Conservation (phyloP, 176 grass and related monocot genomes). For the Lolium multiflorum region DNA sequence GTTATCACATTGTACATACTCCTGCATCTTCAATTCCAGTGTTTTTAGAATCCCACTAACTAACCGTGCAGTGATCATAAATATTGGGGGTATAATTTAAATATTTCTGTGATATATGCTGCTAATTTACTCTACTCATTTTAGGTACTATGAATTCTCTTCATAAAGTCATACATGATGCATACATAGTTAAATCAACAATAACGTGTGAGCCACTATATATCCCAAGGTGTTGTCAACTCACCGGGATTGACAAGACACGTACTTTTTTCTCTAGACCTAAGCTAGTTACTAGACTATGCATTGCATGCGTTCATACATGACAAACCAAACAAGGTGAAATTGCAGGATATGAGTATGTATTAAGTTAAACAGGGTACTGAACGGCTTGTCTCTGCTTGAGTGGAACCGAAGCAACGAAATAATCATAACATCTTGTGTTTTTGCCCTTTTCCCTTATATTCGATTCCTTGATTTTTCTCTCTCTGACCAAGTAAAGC, state of each 20-base stretch:
- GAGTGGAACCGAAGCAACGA: conserved; percentile 52
- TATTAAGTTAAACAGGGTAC: background rate
- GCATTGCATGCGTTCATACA: background rate
- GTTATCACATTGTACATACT: too few relatives aligned
- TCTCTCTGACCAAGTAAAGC: conserved; percentile 69
- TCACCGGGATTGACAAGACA: conserved; percentile 12
- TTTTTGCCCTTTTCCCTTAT: background rate
- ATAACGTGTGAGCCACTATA: background rate
- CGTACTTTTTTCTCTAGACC: background rate
- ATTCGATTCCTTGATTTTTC: conserved; percentile 44
- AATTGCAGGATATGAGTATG: background rate
- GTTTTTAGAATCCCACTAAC: too few relatives aligned
- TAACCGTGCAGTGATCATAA: too few relatives aligned
- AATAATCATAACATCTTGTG: background rate
- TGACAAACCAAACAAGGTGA: background rate
- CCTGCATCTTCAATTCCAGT: too few relatives aligned
- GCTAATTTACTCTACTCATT: background rate
- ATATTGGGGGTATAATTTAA: too few relatives aligned
- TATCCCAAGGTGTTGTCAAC: background rate
- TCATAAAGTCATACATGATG: background rate
- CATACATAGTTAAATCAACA: background rate
- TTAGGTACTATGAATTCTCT: background rate
- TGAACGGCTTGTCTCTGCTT: conserved; percentile 12
- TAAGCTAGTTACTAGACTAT: conserved; percentile 23
- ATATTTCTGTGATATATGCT: too few relatives aligned